Evolutionary conservation across 192 early-diverging fungal genomes (phyloP).

Genomic region (Phycomyces nitens): DNA sequence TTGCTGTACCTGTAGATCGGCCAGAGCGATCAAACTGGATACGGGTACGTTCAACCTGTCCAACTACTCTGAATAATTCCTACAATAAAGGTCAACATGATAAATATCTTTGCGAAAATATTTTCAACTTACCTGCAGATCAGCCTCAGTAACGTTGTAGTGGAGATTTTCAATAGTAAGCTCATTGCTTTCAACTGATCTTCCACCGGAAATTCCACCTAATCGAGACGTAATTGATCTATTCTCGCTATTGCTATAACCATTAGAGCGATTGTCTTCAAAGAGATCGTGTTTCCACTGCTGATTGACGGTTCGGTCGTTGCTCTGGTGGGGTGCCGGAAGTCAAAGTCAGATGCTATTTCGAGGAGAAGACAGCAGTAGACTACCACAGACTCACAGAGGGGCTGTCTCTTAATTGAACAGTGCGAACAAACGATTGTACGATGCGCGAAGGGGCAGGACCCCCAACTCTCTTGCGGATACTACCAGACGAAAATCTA

Average conservation of each 20-base stretch:
- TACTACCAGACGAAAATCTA: conserved; percentile 1
- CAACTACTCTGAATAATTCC: conserved; percentile 51
- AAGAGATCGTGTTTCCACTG: conserved; percentile 46
- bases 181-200: background rate
- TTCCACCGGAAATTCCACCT: conserved; percentile 7
- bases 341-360: conserved; percentile 1
- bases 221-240: conserved; percentile 18
- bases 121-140: conserved; percentile 39
- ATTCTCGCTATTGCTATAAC: background rate
- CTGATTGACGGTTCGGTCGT: conserved; percentile 2
- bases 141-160: conserved; percentile 56
- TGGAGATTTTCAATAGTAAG: conserved; percentile 51
- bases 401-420: conserved; percentile 6
- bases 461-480: conserved; percentile 5
- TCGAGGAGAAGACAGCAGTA: conserved; percentile 2
- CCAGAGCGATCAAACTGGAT: conserved; percentile 51
- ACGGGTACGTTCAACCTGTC: conserved; percentile 37
- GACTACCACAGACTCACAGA: conserved; percentile 9
- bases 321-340: background rate
- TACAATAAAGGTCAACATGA: conserved; percentile 2
- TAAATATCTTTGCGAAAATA: background rate
- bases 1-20: conserved; percentile 49
- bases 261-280: conserved; percentile 21
- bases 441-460: background rate
- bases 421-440: conserved; percentile 15